Base-by-base conservation (phyloP, 208 protist genomes). In the Angomonas ambiguus region DNA sequence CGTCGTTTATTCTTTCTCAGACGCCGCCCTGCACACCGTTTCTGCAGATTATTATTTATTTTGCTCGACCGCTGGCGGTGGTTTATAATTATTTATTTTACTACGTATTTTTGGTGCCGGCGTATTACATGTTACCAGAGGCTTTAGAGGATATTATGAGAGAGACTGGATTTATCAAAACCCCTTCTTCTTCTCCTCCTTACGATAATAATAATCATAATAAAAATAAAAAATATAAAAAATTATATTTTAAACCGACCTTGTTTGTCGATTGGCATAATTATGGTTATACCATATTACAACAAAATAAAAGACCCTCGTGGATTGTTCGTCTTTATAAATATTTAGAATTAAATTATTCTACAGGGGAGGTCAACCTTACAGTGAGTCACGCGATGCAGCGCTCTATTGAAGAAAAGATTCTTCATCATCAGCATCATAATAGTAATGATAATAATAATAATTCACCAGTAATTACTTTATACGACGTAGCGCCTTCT, bases 191-290 rank as follows among this genome's bases (percentile, higher is more conserved):
- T n/a, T n/a, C n/a, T 32, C 11, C 6, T 11, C 20, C 8, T 60
- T 18, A 59, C 2, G 18, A 24, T 5, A 56, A 56, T 22, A 56
- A 56, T 22, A 56, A 27, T 27, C 8, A 56, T 22, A 56, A 56
- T 56, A 56, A 18, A 30, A 56, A 56, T 56, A 5, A 27, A 8
- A 56, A 27, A 28, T 18, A 56, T 10, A 45, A 45, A 45, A 45
- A 45, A 45, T 45, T 8, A 13, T 38, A 80, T 11, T 82, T 83
- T 67, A 81, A 71, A 42, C 88, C 88, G 22, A 62, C 76, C 34
- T 28, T 96, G 32, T 66, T 93, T 2, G 88, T 97, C 38, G 93
- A 97, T 67, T 96, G 88, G 88, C 93, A 97, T 73, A 97, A 97
- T 76, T 90, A 87, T 49, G 93, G 93, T 30, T 91, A 88, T 72